Evolutionary conservation across 1,139 yeast species (phyloP).

Genomic region (Saccharomyces hybrid): DNA sequence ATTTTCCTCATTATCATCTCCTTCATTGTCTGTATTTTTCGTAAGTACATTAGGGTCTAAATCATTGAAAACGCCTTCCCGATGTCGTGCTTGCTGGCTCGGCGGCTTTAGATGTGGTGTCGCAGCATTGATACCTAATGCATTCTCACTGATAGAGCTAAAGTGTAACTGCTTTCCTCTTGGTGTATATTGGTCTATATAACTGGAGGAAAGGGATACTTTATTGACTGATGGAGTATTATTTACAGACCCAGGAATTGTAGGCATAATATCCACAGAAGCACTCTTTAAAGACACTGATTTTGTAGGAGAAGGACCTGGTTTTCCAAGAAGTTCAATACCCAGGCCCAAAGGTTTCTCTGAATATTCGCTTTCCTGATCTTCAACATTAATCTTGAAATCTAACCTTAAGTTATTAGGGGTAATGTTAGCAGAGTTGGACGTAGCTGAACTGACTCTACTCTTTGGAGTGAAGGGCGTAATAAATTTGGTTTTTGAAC

Average conservation of each 20-base stretch:
- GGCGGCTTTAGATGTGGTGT: conserved; percentile 14
- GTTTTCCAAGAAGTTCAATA: not conserved
- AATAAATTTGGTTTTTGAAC: not conserved
- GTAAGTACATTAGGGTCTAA: not conserved
- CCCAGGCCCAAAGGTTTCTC: conserved; percentile 6
- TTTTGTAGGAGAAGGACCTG: not conserved
- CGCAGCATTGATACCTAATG: conserved; percentile 6
- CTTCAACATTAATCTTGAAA: conserved; percentile 1
- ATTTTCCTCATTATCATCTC: not conserved
- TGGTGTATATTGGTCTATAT: conserved; percentile 22
- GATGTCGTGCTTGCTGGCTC: not conserved
- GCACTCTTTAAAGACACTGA: conserved; percentile 11
- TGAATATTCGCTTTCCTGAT: not conserved
- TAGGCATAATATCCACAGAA: conserved; percentile 17
- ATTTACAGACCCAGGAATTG: conserved; percentile 22
- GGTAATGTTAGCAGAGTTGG: not conserved
- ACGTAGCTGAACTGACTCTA: conserved; percentile 1
- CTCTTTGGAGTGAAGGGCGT: conserved; percentile 4
- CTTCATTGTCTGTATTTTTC: not conserved
- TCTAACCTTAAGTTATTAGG: conserved; percentile 2
- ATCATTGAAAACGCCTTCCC: not conserved
- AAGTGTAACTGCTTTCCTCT: not conserved
- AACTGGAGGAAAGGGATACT: conserved; percentile 11
- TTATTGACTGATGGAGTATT: conserved; percentile 19
- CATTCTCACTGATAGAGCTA: conserved; percentile 4